Evolutionary conservation across 805 yeast species (phyloP), one percentile per base, ranked within the genome.

Genomic region (Sugiyamaella valdiviana): DNA sequence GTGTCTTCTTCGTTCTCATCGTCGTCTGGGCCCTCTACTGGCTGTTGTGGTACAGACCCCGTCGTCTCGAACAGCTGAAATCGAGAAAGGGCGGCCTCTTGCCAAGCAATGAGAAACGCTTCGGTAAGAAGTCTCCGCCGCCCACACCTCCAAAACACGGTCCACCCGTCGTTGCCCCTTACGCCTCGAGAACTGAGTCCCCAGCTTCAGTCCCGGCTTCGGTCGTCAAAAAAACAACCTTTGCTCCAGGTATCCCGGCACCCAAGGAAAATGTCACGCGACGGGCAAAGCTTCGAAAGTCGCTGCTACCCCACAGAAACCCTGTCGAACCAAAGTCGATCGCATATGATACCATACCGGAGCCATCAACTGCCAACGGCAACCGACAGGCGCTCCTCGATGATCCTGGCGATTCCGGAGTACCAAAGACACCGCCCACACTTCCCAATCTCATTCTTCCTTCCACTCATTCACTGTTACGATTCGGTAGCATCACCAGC

Each of bases 391-490:
- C n/a, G n/a, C n/a, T n/a, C n/a, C n/a, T n/a, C n/a, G n/a, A n/a
- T n/a, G n/a, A n/a, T n/a, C n/a, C n/a, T n/a, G n/a, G n/a, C n/a
- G n/a, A n/a, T n/a, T 10, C 32, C 9, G 7, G n/a, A 10, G 32
- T 26, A 12, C 14, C 32, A 7, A 12, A 7, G 4, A n/a, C 37
- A 3, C 44, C 49, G 16, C 52, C 52, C 3, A 49, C 40, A 24
- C 49, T 49, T 2, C 52, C 52, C 14, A 45, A 50, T 32, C 42
- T 49, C 15, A 17, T 21, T 7, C 23, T 49, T 3, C 35, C 44
- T 2, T 49, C 52, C 9, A 40, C 41, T 14, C 45, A 39, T 22
- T 49, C 52, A 35, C 43, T 48, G 19, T 45, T 49, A 19, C 48
- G 35, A 22, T 29, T 49, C 29, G 40, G 42, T n/a, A 26, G 38